A percentile compares a stretch with the other conserved stretches of the same genome.
Conservation (phyloP, 805 yeast genomes). For the Saccharomycopsis fodiens region DNA sequence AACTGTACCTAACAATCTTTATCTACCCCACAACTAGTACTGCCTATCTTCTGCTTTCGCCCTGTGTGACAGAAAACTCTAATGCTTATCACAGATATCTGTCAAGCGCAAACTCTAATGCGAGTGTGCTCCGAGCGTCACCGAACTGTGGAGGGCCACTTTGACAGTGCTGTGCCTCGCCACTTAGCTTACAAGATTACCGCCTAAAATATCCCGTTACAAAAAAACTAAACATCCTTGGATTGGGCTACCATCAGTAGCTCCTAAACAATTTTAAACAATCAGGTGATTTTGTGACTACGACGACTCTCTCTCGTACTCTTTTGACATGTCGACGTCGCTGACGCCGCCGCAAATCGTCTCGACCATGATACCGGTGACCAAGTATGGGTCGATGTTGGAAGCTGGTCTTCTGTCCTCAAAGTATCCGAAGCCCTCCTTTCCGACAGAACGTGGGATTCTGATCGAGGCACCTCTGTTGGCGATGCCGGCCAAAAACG, state of each 20-base stretch:
- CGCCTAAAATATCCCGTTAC: neutral
- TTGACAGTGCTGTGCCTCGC: neutral
- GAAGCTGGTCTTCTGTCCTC: constrained; percentile 99
- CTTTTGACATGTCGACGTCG: constrained; percentile 91
- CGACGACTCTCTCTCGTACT: constrained; percentile 65
- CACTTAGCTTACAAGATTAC: neutral
- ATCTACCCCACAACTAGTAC: neutral
- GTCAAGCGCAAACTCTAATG: neutral
- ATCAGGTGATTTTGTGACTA: neutral
- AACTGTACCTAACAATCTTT: too few species aligned
- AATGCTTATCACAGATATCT: neutral
- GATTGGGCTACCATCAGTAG: too few species aligned
- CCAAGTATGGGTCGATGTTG: constrained; percentile 97
- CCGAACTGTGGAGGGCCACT: neutral
- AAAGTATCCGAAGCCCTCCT: constrained; percentile 96
- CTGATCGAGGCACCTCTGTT: constrained; percentile 99
- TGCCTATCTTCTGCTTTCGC: neutral
- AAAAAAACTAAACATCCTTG: neutral
- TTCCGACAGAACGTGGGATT: constrained; percentile 98
- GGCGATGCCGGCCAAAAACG: constrained; percentile 95
- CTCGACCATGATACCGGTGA: constrained; percentile 96
- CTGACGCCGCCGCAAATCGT: constrained; percentile 92
- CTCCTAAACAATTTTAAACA: neutral
- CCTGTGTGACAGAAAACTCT: neutral
- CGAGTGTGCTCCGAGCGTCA: neutral